Percentiles rank a stretch among this genome's conserved stretches.
These are phyloP conservation scores for Plantago major DNA, from an alignment of 257 asterid species.

Conservation along the genomic window DNA sequence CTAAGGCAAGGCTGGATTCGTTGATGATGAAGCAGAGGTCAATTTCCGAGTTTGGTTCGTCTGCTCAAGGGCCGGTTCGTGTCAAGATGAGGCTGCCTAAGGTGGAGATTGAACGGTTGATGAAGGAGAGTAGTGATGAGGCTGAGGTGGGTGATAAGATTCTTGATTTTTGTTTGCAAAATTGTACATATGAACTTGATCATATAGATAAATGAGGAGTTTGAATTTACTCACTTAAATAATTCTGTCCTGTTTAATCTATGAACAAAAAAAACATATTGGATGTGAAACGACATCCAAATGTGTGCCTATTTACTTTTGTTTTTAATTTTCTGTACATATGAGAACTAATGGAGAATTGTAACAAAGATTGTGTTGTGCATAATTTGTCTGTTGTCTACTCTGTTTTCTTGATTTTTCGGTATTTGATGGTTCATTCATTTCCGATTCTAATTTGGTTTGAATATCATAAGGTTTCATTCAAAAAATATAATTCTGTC, in stretches of 20 bases:
- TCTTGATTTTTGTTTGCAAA: conserved; percentile 46
- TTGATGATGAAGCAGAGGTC: conserved; percentile 44
- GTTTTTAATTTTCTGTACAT: background rate
- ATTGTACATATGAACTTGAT: background rate
- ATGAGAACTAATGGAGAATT: too few species aligned
- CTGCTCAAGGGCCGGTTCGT: conserved; percentile 38
- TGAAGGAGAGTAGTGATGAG: conserved; percentile 49
- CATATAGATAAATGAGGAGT: background rate
- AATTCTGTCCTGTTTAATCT: too few species aligned
- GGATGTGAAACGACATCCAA: too few species aligned
- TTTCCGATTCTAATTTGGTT: too few species aligned
- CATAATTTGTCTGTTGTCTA: too few species aligned
- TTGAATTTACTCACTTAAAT: background rate
- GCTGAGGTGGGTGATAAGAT: conserved; percentile 47
- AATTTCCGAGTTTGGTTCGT: conserved; percentile 20
- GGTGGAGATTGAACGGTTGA: conserved; percentile 39
- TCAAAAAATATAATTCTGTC: too few species aligned
- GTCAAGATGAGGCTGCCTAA: conserved; percentile 62
- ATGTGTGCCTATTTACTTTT: background rate
- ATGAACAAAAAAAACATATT: too few species aligned
- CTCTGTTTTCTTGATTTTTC: too few species aligned
- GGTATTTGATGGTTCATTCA: too few species aligned
- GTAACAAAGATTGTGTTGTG: too few species aligned
- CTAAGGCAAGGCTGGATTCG: conserved; percentile 46
- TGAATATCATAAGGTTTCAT: too few species aligned